A percentile compares a stretch with the other conserved stretches of the same genome.
Conservation (phyloP, 257 asterid genomes). For the Penstemon newberryi region DNA sequence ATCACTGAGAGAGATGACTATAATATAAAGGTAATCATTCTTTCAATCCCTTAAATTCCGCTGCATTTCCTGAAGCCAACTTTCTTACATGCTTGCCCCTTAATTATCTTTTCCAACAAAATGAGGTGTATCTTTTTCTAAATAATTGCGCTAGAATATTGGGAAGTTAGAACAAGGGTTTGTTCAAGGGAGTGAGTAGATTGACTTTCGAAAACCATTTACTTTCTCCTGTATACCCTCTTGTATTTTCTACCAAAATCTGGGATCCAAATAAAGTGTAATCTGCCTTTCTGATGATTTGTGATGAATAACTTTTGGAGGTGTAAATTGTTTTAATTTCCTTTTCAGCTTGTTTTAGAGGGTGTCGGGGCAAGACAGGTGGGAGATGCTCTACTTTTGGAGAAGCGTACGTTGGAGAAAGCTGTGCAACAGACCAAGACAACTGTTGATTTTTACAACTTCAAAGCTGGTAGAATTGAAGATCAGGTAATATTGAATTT, state of each 20-base stretch:
- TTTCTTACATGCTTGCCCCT: slow-evolving; percentile 9
- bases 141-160: too few relatives aligned
- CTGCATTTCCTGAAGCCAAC: slow-evolving; percentile 15
- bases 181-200: background rate
- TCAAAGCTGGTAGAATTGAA: slow-evolving; percentile 74
- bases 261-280: background rate
- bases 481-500: slow-evolving; percentile 65
- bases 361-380: slow-evolving; percentile 73
- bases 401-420: slow-evolving; percentile 62
- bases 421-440: slow-evolving; percentile 60
- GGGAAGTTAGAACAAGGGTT: background rate
- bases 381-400: slow-evolving; percentile 59
- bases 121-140: too few relatives aligned
- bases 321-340: slow-evolving; percentile 24
- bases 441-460: slow-evolving; percentile 54
- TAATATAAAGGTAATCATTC: slow-evolving; percentile 69
- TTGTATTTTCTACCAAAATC: background rate
- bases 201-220: background rate
- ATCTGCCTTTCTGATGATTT: background rate
- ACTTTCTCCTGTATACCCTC: background rate
- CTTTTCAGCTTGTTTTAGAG: slow-evolving; percentile 84
- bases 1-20: slow-evolving; percentile 95
- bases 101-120: background rate
- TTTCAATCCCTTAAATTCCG: background rate
- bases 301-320: slow-evolving; percentile 12